Base-by-base conservation (phyloP, 352 stramenopile species). In the Phytopythium vexans region DNA sequence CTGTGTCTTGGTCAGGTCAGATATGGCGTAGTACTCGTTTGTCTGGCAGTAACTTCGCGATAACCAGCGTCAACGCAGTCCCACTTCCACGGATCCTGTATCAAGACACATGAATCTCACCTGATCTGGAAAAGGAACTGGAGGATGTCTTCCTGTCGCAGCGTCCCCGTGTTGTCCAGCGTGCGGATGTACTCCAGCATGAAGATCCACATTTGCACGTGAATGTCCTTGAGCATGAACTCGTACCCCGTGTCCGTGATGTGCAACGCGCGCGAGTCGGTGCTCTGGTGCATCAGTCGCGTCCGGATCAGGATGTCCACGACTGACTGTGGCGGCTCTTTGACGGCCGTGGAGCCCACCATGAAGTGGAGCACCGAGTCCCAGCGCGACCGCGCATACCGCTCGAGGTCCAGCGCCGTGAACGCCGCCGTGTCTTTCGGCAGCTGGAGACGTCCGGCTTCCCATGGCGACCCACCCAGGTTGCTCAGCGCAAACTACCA, bases 181-280 rank as follows among this genome's bases (percentile, higher is more conserved):
- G 82, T 91, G 38, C 83, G 83, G 53, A 96, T 96, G 56, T 94
- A 94, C 64, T 94, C 82, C 41, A 94, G 64, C 70, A 96, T 89
- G 50, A 96, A 94, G 58, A 94, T 94, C 87, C 87, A 96, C 71
- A 92, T 93, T 58, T 96, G 88, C 54, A 94, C 76, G 74, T 96
- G 88, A 43, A 95, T 92, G 41, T 96, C 86, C 60, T 95, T 94
- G 51, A 96, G 72, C 88, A 96, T 94, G 58, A 96, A 96, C 68
- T 96, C 85, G 69, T 95, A 95, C 43, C 87, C 86, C 41, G 82
- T 91, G 66, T 94, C 81, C 37, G 86, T 94, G 54, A 94, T 93
- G 62, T 92, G 82, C 37, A 94, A 72, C 43, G 86, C 64, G 51
- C 73, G 72, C 15, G 74, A 74, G 49, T 90, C 76, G 6, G 62